Percentiles rank a stretch among this genome's conserved stretches.
Conservation (phyloP, 2,329 filamentous ascomycete genomes). For the Pyricularia grisea region DNA sequence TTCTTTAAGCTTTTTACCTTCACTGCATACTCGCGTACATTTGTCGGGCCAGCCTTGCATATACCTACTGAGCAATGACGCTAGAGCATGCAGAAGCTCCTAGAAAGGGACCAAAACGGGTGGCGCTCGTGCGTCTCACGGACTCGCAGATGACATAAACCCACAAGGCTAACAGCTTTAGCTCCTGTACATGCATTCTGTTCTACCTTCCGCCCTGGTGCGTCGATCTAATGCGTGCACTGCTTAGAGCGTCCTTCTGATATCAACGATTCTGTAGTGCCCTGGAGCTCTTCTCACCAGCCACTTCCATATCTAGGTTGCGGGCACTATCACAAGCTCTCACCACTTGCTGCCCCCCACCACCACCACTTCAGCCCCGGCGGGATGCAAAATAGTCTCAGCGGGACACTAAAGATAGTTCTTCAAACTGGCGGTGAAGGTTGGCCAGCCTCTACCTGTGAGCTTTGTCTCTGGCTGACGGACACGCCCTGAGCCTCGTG, state of each 20-base stretch:
- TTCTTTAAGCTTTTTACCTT: not conserved
- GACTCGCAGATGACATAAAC: not conserved
- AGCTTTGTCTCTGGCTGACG: not conserved
- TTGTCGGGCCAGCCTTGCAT: not conserved
- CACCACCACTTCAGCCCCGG: not conserved
- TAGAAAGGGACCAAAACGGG: not conserved
- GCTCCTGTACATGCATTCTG: not conserved
- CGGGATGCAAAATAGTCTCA: not conserved
- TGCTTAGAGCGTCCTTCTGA: not conserved
- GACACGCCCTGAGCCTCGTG: not conserved
- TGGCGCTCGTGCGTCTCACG: not conserved
- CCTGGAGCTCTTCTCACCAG: not conserved
- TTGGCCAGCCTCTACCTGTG: not conserved
- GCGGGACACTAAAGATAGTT: not conserved
- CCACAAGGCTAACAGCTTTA: not conserved
- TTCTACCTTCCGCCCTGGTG: not conserved
- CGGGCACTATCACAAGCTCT: not conserved
- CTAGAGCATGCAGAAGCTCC: not conserved
- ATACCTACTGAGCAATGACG: not conserved
- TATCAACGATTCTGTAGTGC: not conserved
- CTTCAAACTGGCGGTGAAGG: slow-evolving; percentile 2
- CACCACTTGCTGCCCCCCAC: not conserved
- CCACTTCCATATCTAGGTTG: not conserved
- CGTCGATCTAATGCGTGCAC: not conserved
- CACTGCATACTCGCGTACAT: not conserved